Conservation (phyloP, 2,329 filamentous ascomycete species). For the Colletotrichum brevisporum region DNA sequence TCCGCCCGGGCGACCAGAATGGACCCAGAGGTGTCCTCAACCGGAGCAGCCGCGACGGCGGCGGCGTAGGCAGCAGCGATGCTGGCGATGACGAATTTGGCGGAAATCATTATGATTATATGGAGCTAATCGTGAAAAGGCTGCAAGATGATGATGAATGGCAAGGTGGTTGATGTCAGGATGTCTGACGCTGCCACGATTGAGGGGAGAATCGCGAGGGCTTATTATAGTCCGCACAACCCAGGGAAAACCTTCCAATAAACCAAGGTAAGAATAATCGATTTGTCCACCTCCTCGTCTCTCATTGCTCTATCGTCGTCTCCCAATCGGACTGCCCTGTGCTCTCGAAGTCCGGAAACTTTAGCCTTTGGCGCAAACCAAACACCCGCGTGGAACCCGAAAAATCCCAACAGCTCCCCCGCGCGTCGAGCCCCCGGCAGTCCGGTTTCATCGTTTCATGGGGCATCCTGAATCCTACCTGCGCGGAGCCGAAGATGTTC, state of each 20-base stretch:
- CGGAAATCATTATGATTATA: conserved; percentile 13
- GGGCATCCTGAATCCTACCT: background rate
- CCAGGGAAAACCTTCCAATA: background rate
- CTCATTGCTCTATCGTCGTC: conserved; percentile 4
- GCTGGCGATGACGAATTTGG: background rate
- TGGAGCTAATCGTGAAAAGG: background rate
- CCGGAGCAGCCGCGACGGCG: conserved; percentile 1
- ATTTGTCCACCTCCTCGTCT: conserved; percentile 3
- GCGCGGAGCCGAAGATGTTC: background rate
- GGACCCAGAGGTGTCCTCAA: conserved; percentile 8
- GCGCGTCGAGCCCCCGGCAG: background rate
- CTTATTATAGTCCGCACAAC: background rate
- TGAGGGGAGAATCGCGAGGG: background rate
- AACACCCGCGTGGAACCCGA: too few species aligned
- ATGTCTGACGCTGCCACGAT: background rate
- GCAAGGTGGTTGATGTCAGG: background rate
- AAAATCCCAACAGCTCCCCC: too few species aligned
- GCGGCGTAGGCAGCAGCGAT: background rate
- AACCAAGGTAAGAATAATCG: background rate
- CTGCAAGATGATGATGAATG: background rate
- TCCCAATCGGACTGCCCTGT: conserved; percentile 8
- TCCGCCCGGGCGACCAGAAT: conserved; percentile 5
- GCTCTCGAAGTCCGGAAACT: background rate
- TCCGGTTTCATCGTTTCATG: conserved; percentile 19
- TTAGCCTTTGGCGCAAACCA: conserved; percentile 11